Evolutionary conservation across 2,329 filamentous ascomycete species (phyloP).

Genomic region (Beauveria pseudobassiana): DNA sequence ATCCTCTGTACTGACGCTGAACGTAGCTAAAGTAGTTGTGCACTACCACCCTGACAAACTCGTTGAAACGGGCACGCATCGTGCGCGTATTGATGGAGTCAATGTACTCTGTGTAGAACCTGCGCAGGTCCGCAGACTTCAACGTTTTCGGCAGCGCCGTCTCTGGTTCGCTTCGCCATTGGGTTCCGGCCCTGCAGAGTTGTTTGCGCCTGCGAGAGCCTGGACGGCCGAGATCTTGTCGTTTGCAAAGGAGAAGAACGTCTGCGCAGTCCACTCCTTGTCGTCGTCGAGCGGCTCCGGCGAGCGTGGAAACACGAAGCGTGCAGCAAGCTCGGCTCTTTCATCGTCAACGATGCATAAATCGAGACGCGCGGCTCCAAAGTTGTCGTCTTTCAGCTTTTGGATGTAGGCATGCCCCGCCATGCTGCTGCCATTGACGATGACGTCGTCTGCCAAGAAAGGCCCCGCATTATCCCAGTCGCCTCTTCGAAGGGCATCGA

Average conservation of each 20-base stretch:
- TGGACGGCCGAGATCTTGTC: not conserved
- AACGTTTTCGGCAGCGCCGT: not conserved
- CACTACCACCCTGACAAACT: constrained; percentile 20
- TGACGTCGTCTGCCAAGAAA: not conserved
- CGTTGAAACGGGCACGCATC: constrained; percentile 18
- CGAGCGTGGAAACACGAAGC: not conserved
- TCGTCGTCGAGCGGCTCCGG: not conserved
- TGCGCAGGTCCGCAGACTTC: not conserved
- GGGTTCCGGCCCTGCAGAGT: not conserved
- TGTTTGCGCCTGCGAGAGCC: not conserved
- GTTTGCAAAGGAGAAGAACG: not conserved
- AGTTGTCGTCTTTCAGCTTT: not conserved
- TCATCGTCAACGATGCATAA: not conserved
- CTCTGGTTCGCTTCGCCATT: not conserved
- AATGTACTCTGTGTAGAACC: constrained; percentile 24
- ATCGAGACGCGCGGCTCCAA: not conserved
- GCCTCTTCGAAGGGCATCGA: not conserved
- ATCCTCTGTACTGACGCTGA: constrained; percentile 19
- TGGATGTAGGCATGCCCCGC: not conserved
- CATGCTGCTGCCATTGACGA: not conserved
- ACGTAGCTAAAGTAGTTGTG: constrained; percentile 23
- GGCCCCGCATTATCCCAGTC: not conserved
- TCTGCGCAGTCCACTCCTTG: not conserved
- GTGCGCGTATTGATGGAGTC: constrained; percentile 24
- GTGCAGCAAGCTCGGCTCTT: not conserved